phyloP scores from a whole-genome alignment of 2,329 filamentous ascomycete genomes.

The Talaromyces sp. region DNA sequence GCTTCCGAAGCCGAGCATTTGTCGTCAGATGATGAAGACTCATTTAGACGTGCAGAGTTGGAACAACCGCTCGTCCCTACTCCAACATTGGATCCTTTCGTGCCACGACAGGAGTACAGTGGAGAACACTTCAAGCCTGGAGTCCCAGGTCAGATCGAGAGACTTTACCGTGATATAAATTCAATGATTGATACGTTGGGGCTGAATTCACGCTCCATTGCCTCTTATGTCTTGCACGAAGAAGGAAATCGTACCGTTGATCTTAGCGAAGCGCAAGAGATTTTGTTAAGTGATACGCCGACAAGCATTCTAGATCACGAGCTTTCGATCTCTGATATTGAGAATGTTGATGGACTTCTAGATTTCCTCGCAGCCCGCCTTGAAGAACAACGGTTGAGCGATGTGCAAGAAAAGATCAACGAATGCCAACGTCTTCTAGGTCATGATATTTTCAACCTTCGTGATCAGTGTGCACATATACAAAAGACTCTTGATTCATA shows the following conservation, averaged over 20 bases:
- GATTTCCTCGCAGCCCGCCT: conserved; percentile 63
- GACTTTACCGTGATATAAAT: conserved; percentile 50
- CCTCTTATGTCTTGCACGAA: conserved; percentile 53
- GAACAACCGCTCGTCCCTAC: conserved; percentile 42
- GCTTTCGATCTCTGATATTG: conserved; percentile 74
- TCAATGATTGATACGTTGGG: conserved; percentile 93
- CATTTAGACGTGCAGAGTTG: conserved; percentile 44
- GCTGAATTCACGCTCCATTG: conserved; percentile 69
- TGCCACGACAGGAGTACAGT: conserved; percentile 47
- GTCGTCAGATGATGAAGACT: conserved; percentile 48
- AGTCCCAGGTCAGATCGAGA: conserved; percentile 49
- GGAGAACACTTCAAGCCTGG: conserved; percentile 45
- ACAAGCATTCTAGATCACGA: conserved; percentile 66
- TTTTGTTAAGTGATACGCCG: conserved; percentile 53
- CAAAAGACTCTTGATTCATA: conserved; percentile 68
- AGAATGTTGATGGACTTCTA: conserved; percentile 62
- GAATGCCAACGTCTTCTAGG: conserved; percentile 62
- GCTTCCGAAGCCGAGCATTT: conserved; percentile 37
- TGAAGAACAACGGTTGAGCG: conserved; percentile 63
- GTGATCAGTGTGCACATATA: conserved; percentile 72
- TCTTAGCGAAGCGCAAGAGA: conserved; percentile 40
- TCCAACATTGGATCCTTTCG: conserved; percentile 46
- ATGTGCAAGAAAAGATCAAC: conserved; percentile 65
- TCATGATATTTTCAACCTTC: conserved; percentile 67
- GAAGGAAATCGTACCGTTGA: conserved; percentile 5